Evolutionary conservation across 1,284 basidiomycete genomes (phyloP), one percentile per base, ranked within the genome.

Genomic region (Tylopilus sp.): DNA sequence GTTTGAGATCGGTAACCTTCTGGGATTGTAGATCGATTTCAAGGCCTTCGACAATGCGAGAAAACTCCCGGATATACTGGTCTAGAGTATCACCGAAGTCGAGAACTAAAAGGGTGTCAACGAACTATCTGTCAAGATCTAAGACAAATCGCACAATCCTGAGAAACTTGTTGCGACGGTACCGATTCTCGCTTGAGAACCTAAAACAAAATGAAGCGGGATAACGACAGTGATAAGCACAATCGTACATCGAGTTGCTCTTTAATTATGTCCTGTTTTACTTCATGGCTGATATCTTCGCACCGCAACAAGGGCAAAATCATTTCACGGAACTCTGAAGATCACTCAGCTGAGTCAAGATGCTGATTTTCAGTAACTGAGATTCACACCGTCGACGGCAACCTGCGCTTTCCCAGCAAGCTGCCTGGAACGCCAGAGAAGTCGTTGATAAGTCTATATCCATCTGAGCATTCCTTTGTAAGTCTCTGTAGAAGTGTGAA

Each of bases 321-420:
- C 8, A 70, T 6, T 24, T 74, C 58, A 6, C 62, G 57, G 41
- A 72, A 72, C 9, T 72, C 72, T 72, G 56, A 47, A 18, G 4
- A 47, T n/a, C 3, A 8, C 9, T 8, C 19, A 8, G 19, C 32
- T 70, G 15, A 70, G 15, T 12, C 9, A 15, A 32, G 29, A 15
- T 0, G 19, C 41, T 32, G 26, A 1, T 9, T 39, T 18, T 22
- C 6, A 53, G 0, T 2, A 39, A 19, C 3, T 47, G 32, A 4
- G 24, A 38, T 13, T 49, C 63, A 6, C 32, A 72, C 72, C 72
- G 2, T 72, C 72, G 6, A 74, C 70, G 6, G 44, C 13, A 13
- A 26, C 60, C 51, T 71, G 71, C 8, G 71, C 70, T 47, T 74
- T 58, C 8, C 65, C 71, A 54, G 71, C 72, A 56, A 72, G 70